These are phyloP conservation scores for Myrica gale DNA, from an alignment of 306 rosid species.

Conservation along the genomic window DNA sequence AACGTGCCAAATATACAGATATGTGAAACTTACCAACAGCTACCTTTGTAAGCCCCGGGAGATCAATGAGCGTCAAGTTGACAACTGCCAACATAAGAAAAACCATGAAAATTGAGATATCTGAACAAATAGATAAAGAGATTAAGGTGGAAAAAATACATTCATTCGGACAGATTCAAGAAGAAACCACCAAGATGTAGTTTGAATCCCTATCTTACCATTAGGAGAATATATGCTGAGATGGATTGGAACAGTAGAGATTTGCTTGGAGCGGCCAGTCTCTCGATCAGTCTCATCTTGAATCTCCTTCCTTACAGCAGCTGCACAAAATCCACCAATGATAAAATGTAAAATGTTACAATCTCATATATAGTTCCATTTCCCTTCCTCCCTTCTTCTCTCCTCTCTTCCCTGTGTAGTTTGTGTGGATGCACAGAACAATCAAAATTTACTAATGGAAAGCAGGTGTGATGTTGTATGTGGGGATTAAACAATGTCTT, in stretches of 20 bases:
- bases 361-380: neutral
- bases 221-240: conserved; percentile 87
- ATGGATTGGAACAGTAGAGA: conserved; percentile 90
- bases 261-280: conserved; percentile 82
- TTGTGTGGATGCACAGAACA: neutral
- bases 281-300: conserved; percentile 93
- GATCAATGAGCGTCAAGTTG: conserved; percentile 91
- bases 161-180: neutral
- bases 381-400: neutral
- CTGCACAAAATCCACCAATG: conserved; percentile 38
- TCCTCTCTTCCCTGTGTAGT: neutral
- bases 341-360: neutral
- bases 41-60: conserved; percentile 95
- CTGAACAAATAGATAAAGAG: neutral
- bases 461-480: neutral
- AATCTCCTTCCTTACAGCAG: conserved; percentile 94
- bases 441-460: too few species aligned
- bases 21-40: conserved; percentile 72
- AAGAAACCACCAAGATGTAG: neutral
- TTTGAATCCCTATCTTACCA: conserved; percentile 45
- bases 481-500: neutral
- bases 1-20: conserved; percentile 16
- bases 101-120: conserved; percentile 17
- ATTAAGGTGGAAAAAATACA: neutral
- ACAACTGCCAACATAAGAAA: conserved; percentile 64